A percentile compares a stretch with the other conserved stretches of the same genome.
Evolutionary conservation across 202 grass and related monocot species (phyloP).

Genomic region (Zoysia matrella): DNA sequence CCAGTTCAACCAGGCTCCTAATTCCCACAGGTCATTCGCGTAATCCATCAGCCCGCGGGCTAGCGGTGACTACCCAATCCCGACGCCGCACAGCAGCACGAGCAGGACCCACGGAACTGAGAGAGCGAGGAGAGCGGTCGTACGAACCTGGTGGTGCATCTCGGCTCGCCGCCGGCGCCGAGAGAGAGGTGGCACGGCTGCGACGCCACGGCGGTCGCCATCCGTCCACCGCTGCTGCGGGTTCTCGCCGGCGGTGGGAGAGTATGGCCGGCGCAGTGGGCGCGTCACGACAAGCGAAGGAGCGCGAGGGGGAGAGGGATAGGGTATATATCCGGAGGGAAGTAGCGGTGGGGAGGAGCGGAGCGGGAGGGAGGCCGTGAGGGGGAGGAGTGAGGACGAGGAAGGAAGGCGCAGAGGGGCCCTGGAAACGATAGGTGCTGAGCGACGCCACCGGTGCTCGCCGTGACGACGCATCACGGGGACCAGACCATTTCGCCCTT

Average conservation of each 20-base stretch:
- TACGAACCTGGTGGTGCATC: constrained; percentile 45
- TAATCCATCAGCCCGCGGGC: background rate
- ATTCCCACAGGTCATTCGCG: constrained; percentile 30
- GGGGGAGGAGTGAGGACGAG: background rate
- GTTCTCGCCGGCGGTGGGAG: constrained; percentile 16
- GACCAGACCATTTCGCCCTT: constrained; percentile 34
- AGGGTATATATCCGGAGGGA: constrained; percentile 56
- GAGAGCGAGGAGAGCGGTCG: background rate
- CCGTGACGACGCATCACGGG: constrained; percentile 38
- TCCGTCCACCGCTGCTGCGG: background rate
- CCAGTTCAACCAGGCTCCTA: background rate
- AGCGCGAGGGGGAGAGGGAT: constrained; percentile 35
- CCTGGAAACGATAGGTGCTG: constrained; percentile 56
- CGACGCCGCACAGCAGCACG: background rate
- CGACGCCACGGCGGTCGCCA: constrained; percentile 58
- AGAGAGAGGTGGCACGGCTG: constrained; percentile 50
- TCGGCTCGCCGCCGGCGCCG: constrained; percentile 41
- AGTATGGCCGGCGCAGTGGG: background rate
- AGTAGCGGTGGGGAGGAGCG: constrained; percentile 52
- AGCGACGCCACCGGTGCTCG: constrained; percentile 49
- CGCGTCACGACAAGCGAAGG: constrained; percentile 19
- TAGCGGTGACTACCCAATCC: background rate
- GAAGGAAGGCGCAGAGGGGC: background rate
- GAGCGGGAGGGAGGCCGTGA: background rate
- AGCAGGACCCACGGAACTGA: background rate